Evolutionary conservation across 2,329 filamentous ascomycete genomes (phyloP).

Genomic region (Pseudogymnoascus sp.): DNA sequence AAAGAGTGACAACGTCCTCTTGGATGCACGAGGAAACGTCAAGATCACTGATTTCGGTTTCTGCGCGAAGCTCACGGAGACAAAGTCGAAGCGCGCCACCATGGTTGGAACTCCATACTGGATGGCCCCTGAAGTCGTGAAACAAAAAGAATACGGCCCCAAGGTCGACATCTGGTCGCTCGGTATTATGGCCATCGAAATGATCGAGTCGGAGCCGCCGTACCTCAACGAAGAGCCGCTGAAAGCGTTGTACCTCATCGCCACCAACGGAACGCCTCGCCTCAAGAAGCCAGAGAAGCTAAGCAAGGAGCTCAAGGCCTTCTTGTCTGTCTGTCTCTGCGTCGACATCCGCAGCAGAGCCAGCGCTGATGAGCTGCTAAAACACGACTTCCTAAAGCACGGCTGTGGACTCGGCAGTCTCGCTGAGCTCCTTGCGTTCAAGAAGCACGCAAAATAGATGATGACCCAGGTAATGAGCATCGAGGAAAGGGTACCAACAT

Average conservation of each 20-base stretch:
- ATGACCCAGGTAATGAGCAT: not conserved
- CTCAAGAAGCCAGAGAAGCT: conserved; percentile 98
- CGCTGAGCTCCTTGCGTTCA: conserved; percentile 80
- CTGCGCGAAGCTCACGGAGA: conserved; percentile 95
- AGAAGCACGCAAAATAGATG: conserved; percentile 58
- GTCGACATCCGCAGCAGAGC: conserved; percentile 94
- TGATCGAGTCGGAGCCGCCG: conserved; percentile 97
- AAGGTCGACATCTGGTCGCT: conserved; percentile 99
- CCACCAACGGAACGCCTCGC: conserved; percentile 91
- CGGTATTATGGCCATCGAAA: conserved; percentile 99
- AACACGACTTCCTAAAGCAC: conserved; percentile 89
- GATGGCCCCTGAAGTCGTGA: conserved; percentile 99
- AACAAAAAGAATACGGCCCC: conserved; percentile 96
- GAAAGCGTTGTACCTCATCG: conserved; percentile 94
- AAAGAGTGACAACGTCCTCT: conserved; percentile 96
- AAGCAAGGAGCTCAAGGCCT: conserved; percentile 94
- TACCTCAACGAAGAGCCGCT: conserved; percentile 97
- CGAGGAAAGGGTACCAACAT: not conserved
- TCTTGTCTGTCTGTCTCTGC: conserved; percentile 91
- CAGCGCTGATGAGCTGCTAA: conserved; percentile 79
- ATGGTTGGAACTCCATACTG: conserved; percentile 99
- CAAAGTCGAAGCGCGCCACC: conserved; percentile 92
- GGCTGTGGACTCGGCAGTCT: conserved; percentile 78
- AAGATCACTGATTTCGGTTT: conserved; percentile 99
- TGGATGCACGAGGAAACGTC: conserved; percentile 89